Evolutionary conservation across 2,329 filamentous ascomycete species (phyloP), one percentile per base, ranked within the genome.

Genomic region (Epichloe uncinata): DNA sequence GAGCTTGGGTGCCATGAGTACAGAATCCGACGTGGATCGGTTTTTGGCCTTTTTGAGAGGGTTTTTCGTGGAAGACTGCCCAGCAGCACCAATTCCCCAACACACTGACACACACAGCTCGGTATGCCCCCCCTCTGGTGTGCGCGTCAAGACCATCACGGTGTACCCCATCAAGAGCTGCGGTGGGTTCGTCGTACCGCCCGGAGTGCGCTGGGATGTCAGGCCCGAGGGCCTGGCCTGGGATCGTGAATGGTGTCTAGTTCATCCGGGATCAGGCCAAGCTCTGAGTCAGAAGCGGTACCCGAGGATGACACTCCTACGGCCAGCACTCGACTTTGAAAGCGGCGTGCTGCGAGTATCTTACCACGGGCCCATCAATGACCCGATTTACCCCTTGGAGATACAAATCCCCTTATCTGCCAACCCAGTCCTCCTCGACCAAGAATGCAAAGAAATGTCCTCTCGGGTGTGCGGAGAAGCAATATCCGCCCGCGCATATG

Each of bases 131-230:
- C 42, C 30, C 44, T 36, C 12, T 49, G 44, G 6, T 8, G 51
- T 68, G 7, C 56, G 52, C 49, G 72, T 88, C n/a, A 78, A 84
- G 53, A 73, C 72, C 48, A 75, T 90, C 15, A 80, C 74, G 1
- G 78, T 97, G 1, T 98, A 89, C 60, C 93, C 93, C 0, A 90
- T 98, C 61, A 98, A 98, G 66, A 95, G 89, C 62, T 97, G 93
- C 59, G 86, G 82, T 15, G 86, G 86, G 0, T 95, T 85, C 63
- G 71, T 71, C 36, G 73, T 97, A 33, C 84, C 88, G 1, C 54
- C 67, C 0, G 75, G 71, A 2, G 69, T 69, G 7, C 61, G 73
- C 13, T 98, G 93, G 93, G 81, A 86, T 58, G 75, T 97, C 18
- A 79, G 78, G 50, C 73, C 77, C 7, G 89, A 96, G 68, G 93